Evolutionary conservation across 352 stramenopile genomes (phyloP).

Genomic region (Peronosclerospora sorghi): DNA sequence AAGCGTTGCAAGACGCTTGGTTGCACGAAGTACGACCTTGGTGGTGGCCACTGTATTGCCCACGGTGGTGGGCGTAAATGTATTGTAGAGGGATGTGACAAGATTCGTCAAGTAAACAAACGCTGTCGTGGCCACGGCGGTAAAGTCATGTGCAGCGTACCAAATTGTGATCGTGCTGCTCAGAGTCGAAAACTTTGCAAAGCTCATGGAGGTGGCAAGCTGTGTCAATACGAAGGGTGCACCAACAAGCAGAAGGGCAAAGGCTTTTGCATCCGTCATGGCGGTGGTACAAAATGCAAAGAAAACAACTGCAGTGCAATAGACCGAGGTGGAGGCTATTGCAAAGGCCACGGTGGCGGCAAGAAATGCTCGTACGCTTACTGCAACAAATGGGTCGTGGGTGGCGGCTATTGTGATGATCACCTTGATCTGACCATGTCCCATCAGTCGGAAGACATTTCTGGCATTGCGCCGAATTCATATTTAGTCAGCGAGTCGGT

Average conservation of each 20-base stretch:
- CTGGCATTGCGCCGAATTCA: slow-evolving; percentile 36
- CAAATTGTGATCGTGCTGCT: slow-evolving; percentile 67
- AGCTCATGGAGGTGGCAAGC: slow-evolving; percentile 62
- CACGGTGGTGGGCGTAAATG: slow-evolving; percentile 79
- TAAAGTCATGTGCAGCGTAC: slow-evolving; percentile 64
- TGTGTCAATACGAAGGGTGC: slow-evolving; percentile 62
- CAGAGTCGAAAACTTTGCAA: slow-evolving; percentile 82
- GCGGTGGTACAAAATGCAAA: slow-evolving; percentile 65
- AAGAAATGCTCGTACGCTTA: slow-evolving; percentile 62
- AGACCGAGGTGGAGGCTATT: slow-evolving; percentile 71
- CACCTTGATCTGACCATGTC: slow-evolving; percentile 55
- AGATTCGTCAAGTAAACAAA: slow-evolving; percentile 82
- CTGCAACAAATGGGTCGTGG: slow-evolving; percentile 76
- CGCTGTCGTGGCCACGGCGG: slow-evolving; percentile 71
- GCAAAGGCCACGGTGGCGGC: slow-evolving; percentile 73
- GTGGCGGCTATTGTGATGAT: slow-evolving; percentile 58
- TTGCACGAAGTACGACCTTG: slow-evolving; percentile 74
- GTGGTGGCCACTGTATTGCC: slow-evolving; percentile 74
- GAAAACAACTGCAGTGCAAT: slow-evolving; percentile 49
- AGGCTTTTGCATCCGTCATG: slow-evolving; percentile 75
- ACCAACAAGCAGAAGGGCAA: slow-evolving; percentile 80
- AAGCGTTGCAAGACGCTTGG: slow-evolving; percentile 72
- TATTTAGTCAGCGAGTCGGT: slow-evolving; percentile 69
- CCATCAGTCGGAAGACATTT: slow-evolving; percentile 44
- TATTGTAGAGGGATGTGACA: slow-evolving; percentile 70